A percentile compares a stretch with the other conserved stretches of the same genome.
phyloP scores from a whole-genome alignment of 1,139 yeast species.

The Saccharomyces pastorianus region DNA sequence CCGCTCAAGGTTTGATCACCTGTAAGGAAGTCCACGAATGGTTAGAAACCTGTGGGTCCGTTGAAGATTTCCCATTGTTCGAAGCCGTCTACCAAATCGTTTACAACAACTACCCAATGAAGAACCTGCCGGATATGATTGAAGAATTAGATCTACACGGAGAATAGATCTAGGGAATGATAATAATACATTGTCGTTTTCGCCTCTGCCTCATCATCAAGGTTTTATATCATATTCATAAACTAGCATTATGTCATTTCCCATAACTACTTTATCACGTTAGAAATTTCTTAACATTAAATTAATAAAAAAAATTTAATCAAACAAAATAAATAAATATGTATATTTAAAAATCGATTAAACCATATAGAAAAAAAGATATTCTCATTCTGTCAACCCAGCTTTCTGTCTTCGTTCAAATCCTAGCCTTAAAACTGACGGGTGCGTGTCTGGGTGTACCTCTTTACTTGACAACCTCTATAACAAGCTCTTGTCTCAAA shows the following conservation, averaged over 20 bases:
- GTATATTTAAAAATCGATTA: not conserved
- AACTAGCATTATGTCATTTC: not conserved
- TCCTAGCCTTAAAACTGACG: too few species aligned
- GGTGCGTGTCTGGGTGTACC: too few species aligned
- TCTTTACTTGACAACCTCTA: too few species aligned
- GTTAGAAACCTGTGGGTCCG: conserved; percentile 50
- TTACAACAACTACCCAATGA: conserved; percentile 60
- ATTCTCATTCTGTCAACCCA: not conserved
- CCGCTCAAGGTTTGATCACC: conserved; percentile 89
- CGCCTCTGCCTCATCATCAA: not conserved
- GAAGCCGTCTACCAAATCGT: conserved; percentile 78
- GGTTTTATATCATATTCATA: not conserved
- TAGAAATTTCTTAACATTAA: not conserved
- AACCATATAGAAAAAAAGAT: not conserved
- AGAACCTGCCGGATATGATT: conserved; percentile 53
- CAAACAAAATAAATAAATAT: not conserved
- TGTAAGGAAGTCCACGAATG: conserved; percentile 84
- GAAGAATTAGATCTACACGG: conserved; percentile 34
- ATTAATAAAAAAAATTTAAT: not conserved
- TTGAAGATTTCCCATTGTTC: conserved; percentile 76
- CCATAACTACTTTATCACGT: conserved; percentile 1
- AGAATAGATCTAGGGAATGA: not conserved
- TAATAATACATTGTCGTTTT: not conserved
- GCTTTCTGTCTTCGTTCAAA: not conserved
- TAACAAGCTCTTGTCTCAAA: too few species aligned